Base-by-base conservation (phyloP, 23 red algal species). In the Agarophyton chilense region DNA sequence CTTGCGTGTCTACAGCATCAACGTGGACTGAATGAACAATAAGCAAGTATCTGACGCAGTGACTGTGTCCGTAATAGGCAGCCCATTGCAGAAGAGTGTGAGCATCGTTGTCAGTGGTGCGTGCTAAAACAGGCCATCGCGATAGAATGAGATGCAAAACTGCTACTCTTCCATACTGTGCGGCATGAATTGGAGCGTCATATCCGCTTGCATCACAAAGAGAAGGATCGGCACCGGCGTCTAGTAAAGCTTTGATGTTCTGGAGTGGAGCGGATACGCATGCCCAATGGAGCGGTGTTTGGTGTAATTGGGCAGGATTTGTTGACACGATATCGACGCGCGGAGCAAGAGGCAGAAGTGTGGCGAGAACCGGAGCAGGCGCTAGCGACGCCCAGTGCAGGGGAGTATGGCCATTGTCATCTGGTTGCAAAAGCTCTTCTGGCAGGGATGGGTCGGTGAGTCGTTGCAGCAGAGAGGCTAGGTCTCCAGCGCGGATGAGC, bases 1-100 rank as follows among this genome's bases (percentile, higher is more conserved):
- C 94, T 36, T 77, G 34, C 7, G 47, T 81, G 70, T 92, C 89
- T 22, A 39, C 28, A 26, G 71, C 57, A 80, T 84, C 77, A 34
- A 78, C 25, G 49, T 62, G 18, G 36, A 89, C 80, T 32, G 74
- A 76, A 57, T 58, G 70, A 26, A 92, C 75, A 36, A 80, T 53
- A 36, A 75, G 38, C 24, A 95, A 43, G 21, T 78, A 85, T 19
- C 34, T 61, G 14, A 96, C 88, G 17, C 74, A 57, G 4, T 26
- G 36, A 41, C 42, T 21, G 73, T 96, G 90, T 31, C 82, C 88
- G 25, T 83, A 87, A 64, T 92, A 92, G 10, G 94, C 94, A 5
- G 94, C 94, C 84, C 89, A 92, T 70, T 92, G 78, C 36, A 96
- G 55, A 21, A 90, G 89, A 4, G 88, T 81, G 49, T 83, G 80